These are phyloP conservation scores for Ophiocordyceps camponoti-saundersi DNA, from an alignment of 2,329 filamentous ascomycete genomes.

Conservation along the genomic window DNA sequence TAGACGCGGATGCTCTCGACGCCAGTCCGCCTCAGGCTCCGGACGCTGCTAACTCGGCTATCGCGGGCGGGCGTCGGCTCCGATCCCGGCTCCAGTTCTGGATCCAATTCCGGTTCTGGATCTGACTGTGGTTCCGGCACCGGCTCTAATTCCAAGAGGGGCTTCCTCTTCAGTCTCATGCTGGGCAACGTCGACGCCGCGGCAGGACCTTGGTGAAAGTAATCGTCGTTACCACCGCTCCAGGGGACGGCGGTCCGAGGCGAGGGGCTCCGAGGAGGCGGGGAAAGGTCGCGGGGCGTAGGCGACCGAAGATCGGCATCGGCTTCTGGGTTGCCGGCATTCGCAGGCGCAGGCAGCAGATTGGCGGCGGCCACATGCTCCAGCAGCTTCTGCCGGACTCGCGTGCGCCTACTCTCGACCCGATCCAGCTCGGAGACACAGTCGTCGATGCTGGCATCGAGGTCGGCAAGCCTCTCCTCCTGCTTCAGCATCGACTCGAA, in stretches of 20 bases:
- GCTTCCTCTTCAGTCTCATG: background rate
- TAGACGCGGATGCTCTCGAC: slow-evolving; percentile 54
- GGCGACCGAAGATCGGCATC: slow-evolving; percentile 21
- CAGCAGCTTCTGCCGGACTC: slow-evolving; percentile 62
- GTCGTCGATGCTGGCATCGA: slow-evolving; percentile 64
- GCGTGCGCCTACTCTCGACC: slow-evolving; percentile 58
- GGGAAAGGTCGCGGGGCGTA: slow-evolving; percentile 27
- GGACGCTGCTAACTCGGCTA: slow-evolving; percentile 9
- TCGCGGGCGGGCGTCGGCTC: slow-evolving; percentile 6
- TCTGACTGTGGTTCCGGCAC: background rate
- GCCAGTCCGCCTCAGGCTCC: slow-evolving; percentile 18
- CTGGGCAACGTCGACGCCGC: background rate
- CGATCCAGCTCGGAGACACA: slow-evolving; percentile 69
- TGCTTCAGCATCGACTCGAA: slow-evolving; percentile 62
- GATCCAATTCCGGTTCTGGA: background rate
- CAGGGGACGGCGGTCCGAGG: slow-evolving; percentile 19
- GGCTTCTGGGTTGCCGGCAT: slow-evolving; percentile 17
- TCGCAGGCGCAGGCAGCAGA: slow-evolving; percentile 24
- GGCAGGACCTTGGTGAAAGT: background rate
- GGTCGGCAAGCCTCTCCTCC: slow-evolving; percentile 60
- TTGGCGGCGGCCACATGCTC: slow-evolving; percentile 64
- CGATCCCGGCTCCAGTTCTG: background rate
- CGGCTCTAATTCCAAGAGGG: background rate
- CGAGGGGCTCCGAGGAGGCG: slow-evolving; percentile 20
- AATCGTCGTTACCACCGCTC: background rate